These are phyloP conservation scores for Curvularia sp. DNA, from an alignment of 2,329 filamentous ascomycete genomes.

Conservation along the genomic window DNA sequence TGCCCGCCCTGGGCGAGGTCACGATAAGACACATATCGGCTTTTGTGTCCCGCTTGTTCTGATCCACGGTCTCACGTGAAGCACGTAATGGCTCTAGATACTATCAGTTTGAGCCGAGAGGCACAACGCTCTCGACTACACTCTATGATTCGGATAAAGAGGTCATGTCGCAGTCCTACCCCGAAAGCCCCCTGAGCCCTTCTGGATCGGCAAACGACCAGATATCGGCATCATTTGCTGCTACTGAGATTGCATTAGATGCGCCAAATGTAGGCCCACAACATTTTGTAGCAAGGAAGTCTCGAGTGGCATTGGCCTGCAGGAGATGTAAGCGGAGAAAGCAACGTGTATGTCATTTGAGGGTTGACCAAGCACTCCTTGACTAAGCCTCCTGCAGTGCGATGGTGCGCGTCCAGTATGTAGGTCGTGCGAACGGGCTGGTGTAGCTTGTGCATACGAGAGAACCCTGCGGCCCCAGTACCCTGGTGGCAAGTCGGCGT, in stretches of 20 bases:
- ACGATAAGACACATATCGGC: slow-evolving; percentile 15
- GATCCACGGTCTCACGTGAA: slow-evolving; percentile 4
- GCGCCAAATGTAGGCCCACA: slow-evolving; percentile 7
- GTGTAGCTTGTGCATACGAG: slow-evolving; percentile 35
- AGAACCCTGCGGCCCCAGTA: slow-evolving; percentile 36
- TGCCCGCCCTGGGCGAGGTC: not conserved
- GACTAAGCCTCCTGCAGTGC: slow-evolving; percentile 25
- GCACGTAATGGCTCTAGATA: slow-evolving; percentile 1
- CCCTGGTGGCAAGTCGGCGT: slow-evolving; percentile 39
- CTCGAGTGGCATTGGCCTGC: slow-evolving; percentile 36
- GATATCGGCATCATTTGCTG: slow-evolving; percentile 10
- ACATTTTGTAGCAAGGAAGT: slow-evolving; percentile 20
- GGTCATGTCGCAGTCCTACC: slow-evolving; percentile 16
- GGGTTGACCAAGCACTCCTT: not conserved
- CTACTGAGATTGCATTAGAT: slow-evolving; percentile 15
- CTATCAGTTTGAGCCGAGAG: slow-evolving; percentile 1
- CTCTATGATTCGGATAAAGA: slow-evolving; percentile 2
- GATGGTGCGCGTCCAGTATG: slow-evolving; percentile 34
- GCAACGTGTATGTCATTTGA: slow-evolving; percentile 29
- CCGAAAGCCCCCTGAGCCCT: slow-evolving; percentile 8
- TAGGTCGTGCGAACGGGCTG: slow-evolving; percentile 30
- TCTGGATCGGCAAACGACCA: slow-evolving; percentile 1
- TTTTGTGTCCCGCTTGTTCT: slow-evolving; percentile 2
- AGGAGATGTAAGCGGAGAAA: slow-evolving; percentile 40
- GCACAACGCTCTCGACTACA: slow-evolving; percentile 7